A percentile compares a stretch with the other conserved stretches of the same genome.
These are phyloP conservation scores for Cicer chorassanicum DNA, from an alignment of 306 rosid species.

Conservation along the genomic window DNA sequence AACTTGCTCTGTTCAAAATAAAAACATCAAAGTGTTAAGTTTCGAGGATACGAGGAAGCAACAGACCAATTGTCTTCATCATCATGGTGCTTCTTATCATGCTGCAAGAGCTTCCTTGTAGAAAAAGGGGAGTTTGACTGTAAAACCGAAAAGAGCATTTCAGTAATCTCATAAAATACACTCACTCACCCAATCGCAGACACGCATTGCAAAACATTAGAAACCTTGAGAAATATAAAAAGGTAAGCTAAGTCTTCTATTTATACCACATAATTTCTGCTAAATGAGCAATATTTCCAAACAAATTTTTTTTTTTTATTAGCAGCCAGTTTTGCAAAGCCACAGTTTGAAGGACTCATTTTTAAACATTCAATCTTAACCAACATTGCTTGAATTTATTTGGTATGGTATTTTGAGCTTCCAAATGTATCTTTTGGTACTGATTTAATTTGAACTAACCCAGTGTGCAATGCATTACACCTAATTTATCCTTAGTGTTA, in stretches of 20 bases:
- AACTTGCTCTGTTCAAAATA: constrained; percentile 31
- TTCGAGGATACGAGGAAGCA: constrained; percentile 91
- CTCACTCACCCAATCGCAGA: neutral
- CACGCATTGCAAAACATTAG: constrained; percentile 20
- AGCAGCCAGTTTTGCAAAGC: neutral
- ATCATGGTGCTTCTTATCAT: constrained; percentile 69
- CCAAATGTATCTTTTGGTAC: neutral
- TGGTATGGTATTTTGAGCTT: constrained; percentile 12
- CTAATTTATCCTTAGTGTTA: constrained; percentile 22
- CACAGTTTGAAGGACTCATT: constrained; percentile 15
- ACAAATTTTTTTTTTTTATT: neutral
- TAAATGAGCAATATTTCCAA: constrained; percentile 36
- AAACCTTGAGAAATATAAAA: constrained; percentile 22
- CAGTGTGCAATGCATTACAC: neutral
- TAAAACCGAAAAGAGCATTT: constrained; percentile 32
- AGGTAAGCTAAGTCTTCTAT: constrained; percentile 27
- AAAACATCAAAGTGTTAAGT: constrained; percentile 43
- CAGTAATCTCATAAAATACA: constrained; percentile 37
- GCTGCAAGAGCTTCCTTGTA: constrained; percentile 54
- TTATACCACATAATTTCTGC: constrained; percentile 4
- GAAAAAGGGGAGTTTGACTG: constrained; percentile 82
- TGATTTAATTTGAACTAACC: constrained; percentile 19
- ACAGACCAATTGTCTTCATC: constrained; percentile 86
- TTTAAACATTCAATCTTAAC: constrained; percentile 32
- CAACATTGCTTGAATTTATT: constrained; percentile 33